Base-by-base conservation (phyloP, 768 basidiomycete species). In the Gymnopilus dilepis region DNA sequence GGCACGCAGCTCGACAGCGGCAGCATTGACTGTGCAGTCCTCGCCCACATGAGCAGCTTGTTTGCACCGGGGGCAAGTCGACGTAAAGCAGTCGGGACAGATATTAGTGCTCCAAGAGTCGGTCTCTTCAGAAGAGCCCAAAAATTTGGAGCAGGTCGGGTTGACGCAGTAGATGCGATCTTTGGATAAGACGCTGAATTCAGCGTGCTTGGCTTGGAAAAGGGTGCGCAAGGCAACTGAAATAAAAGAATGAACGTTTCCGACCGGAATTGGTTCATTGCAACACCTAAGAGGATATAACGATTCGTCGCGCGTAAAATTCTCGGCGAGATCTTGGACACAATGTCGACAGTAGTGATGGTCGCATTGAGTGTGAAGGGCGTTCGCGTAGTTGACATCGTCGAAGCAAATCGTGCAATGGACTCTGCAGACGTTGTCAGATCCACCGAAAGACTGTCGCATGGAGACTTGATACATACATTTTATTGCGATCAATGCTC, bases 221-320 rank as follows among this genome's bases (percentile, higher is more conserved):
- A 67, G 63, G 3, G n/a, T 17, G 26, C 57, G 69, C 42, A 80
- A 65, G n/a, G 58, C 47, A 2, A 47, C 0, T 0, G 74, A 63
- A 11, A 84, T 48, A 30, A 61, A 59, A 19, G 53, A 31, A 22
- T 37, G 26, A 33, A 65, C 53, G 6, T 45, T 34, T 8, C 24
- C 22, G 6, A 63, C 53, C 1, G 77, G 71, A 40, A 85, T 73
- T 0, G 69, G 68, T 33, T 74, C 65, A 28, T 76, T 68, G 68
- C 84, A 87, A 66, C 85, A 87, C 34, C 80, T 77, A 8, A 84
- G 74, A 0, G 86, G 85, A 58, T 78, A 79, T 4, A 86, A 76
- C 0, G 80, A 74, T 61, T 87, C 86, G 63, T 87, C 86, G 3
- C 71, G 73, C 11, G 76, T 75, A 21, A 80, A 78, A 0, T 78